Percentiles rank a stretch among this genome's conserved stretches.
phyloP scores from a whole-genome alignment of 2,329 filamentous ascomycete species.

The Cladorrhinum sp. region DNA sequence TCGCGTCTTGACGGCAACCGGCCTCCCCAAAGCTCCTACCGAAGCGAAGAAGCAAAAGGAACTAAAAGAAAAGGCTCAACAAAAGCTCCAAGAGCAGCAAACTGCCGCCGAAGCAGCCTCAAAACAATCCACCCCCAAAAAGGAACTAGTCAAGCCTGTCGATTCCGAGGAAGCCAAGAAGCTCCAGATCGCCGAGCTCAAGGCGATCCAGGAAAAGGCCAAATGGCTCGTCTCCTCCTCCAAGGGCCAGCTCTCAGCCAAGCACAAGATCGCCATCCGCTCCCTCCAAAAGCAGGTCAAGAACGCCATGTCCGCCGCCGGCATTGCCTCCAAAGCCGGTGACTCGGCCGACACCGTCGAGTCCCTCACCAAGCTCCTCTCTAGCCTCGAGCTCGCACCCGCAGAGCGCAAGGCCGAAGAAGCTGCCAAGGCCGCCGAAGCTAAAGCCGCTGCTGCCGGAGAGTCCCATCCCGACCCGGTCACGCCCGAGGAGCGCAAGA shows the following conservation, averaged over 20 bases:
- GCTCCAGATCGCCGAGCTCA: constrained; percentile 43
- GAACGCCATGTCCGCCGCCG: constrained; percentile 57
- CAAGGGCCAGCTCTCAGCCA: constrained; percentile 54
- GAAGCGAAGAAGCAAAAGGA: constrained; percentile 45
- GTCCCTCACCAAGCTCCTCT: constrained; percentile 51
- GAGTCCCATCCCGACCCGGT: background rate
- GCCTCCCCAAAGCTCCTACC: constrained; percentile 42
- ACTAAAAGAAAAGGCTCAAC: constrained; percentile 17
- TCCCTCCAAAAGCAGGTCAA: constrained; percentile 66
- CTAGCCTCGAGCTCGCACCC: constrained; percentile 31
- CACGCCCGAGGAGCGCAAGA: constrained; percentile 40
- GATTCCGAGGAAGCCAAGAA: constrained; percentile 33
- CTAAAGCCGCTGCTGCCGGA: background rate
- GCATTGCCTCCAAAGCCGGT: constrained; percentile 30
- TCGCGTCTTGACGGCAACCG: constrained; percentile 83
- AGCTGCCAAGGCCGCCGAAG: constrained; percentile 12
- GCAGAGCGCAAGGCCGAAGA: constrained; percentile 40
- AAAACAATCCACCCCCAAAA: constrained; percentile 22
- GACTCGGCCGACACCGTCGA: constrained; percentile 47
- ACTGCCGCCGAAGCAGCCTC: constrained; percentile 27
- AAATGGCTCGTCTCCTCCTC: constrained; percentile 27
- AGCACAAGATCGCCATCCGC: constrained; percentile 73
- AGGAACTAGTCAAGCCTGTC: constrained; percentile 26
- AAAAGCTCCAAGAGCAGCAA: constrained; percentile 11
- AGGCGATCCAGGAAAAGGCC: constrained; percentile 38